These are phyloP conservation scores for Zanthoxylum bungeanum DNA, from an alignment of 345 rosid genomes.

Conservation along the genomic window DNA sequence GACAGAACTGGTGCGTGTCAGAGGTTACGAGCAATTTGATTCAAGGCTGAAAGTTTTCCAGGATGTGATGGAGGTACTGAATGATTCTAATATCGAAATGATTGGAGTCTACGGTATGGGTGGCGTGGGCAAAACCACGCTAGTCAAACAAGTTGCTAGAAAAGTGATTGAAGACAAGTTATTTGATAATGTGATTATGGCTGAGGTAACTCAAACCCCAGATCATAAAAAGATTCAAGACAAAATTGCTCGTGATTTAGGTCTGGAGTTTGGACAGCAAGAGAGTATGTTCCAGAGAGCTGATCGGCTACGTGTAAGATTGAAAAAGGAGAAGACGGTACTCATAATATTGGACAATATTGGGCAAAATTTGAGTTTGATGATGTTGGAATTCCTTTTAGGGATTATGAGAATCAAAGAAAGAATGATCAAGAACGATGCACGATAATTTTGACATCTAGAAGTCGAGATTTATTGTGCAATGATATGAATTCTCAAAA, in stretches of 20 bases:
- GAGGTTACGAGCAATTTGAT: neutral
- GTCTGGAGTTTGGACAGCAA: neutral
- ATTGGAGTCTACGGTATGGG: conserved; percentile 16
- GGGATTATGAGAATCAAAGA: neutral
- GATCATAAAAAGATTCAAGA: conserved; percentile 5
- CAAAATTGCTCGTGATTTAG: neutral
- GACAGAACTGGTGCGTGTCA: neutral
- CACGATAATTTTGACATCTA: conserved; percentile 24
- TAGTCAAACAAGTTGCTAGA: neutral
- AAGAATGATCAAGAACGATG: neutral
- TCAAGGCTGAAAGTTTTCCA: neutral
- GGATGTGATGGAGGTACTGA: neutral
- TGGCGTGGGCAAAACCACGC: conserved; percentile 21
- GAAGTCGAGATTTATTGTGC: neutral
- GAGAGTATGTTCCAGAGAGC: conserved; percentile 2
- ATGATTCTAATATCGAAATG: neutral
- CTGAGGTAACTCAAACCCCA: neutral
- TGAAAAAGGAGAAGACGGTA: too few relatives aligned
- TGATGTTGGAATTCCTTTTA: neutral
- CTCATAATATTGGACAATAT: too few relatives aligned
- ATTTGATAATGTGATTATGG: neutral
- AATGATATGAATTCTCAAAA: conserved; percentile 12
- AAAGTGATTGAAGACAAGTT: neutral
- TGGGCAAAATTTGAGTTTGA: neutral
- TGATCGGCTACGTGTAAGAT: neutral